These are phyloP conservation scores for Hamamelis virginiana DNA, from an alignment of 164 flowering plant species.

Conservation along the genomic window DNA sequence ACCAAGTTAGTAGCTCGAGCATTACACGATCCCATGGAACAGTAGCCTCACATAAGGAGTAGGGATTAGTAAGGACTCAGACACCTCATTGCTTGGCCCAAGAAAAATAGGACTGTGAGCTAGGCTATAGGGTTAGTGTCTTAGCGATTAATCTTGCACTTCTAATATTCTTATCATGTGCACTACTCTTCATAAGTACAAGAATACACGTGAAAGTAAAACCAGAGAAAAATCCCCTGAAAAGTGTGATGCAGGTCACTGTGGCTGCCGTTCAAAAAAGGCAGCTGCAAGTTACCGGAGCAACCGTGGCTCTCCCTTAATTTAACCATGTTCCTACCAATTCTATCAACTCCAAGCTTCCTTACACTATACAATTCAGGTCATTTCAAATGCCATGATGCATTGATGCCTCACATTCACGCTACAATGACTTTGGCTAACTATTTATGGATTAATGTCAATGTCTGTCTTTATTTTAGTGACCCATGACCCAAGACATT, in stretches of 20 bases:
- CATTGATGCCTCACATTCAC: too few relatives aligned
- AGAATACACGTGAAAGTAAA: conserved; percentile 59
- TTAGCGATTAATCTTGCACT: conserved; percentile 58
- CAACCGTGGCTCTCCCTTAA: conserved; percentile 42
- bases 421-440: too few relatives aligned
- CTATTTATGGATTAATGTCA: too few relatives aligned
- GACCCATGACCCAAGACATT: too few relatives aligned
- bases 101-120: too few relatives aligned
- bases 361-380: conserved; percentile 79
- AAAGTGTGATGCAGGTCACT: conserved; percentile 52
- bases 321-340: conserved; percentile 36
- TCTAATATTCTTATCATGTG: conserved; percentile 62
- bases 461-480: too few relatives aligned
- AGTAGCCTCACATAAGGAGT: too few relatives aligned
- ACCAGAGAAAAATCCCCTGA: conserved; percentile 75
- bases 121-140: conserved; percentile 86
- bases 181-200: conserved; percentile 55
- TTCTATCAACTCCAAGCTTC: conserved; percentile 57
- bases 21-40: too few relatives aligned
- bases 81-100: too few relatives aligned
- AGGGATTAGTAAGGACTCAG: too few relatives aligned
- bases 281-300: conserved; percentile 30
- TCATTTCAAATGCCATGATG: too few relatives aligned
- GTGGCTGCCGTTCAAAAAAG: conserved; percentile 65
- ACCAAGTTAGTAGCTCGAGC: too few relatives aligned